Conservation (phyloP, 2,329 filamentous ascomycete genomes). For the Alternaria brassicae region DNA sequence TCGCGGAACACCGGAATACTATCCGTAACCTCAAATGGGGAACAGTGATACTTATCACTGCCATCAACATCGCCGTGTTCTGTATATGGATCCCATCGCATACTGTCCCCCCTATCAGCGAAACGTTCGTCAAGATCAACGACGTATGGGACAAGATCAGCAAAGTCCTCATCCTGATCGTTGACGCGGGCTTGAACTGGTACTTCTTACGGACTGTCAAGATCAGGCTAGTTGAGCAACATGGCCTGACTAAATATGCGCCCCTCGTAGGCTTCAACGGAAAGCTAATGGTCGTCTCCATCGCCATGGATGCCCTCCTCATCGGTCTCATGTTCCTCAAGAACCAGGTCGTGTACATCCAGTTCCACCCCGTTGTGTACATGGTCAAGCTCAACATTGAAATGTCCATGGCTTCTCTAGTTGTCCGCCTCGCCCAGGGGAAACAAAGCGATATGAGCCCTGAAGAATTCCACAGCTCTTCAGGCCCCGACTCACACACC, state of each 20-base stretch:
- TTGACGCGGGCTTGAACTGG: conserved; percentile 61
- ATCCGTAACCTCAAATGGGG: conserved; percentile 57
- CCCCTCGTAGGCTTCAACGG: conserved; percentile 53
- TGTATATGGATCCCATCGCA: conserved; percentile 63
- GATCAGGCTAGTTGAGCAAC: conserved; percentile 46
- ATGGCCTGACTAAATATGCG: conserved; percentile 52
- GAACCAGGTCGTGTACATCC: conserved; percentile 50
- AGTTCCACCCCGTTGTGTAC: conserved; percentile 54
- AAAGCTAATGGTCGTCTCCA: conserved; percentile 50
- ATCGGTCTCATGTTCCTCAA: conserved; percentile 52
- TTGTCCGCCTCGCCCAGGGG: conserved; percentile 47
- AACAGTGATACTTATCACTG: conserved; percentile 54
- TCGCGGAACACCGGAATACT: conserved; percentile 53
- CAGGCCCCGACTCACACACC: conserved; percentile 23
- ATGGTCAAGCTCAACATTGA: conserved; percentile 56
- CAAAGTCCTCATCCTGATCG: conserved; percentile 60
- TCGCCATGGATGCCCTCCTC: conserved; percentile 52
- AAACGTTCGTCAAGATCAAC: conserved; percentile 56
- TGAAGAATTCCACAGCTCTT: conserved; percentile 27
- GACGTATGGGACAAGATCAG: conserved; percentile 61
- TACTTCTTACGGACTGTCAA: conserved; percentile 59
- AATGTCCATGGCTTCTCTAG: conserved; percentile 54
- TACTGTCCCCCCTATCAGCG: conserved; percentile 38
- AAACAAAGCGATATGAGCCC: conserved; percentile 39
- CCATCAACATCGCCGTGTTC: conserved; percentile 63